These are phyloP conservation scores for Chlamydomonas sp. DNA, from an alignment of 139 green algal genomes.

Conservation along the genomic window DNA sequence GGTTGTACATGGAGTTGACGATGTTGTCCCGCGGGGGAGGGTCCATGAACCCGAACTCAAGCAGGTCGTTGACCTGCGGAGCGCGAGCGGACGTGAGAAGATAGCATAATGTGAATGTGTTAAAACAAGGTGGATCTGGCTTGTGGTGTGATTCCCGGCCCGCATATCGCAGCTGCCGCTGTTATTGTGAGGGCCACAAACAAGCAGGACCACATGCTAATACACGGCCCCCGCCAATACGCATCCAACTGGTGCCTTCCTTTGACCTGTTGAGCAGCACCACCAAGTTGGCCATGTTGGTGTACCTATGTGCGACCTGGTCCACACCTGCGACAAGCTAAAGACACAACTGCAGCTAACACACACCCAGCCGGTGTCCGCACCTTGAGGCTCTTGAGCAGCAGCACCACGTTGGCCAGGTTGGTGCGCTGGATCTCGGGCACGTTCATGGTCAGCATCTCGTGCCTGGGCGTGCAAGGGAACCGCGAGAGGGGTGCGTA, in stretches of 20 bases:
- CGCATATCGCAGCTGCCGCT: no score
- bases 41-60: constrained; percentile 99
- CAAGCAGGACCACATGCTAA: no score
- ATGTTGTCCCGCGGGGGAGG: constrained; percentile 93
- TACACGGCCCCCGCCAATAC: no score
- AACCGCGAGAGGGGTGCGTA: background rate
- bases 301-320: background rate
- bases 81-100: background rate
- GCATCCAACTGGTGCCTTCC: no score
- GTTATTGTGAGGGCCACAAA: no score
- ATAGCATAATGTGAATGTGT: background rate
- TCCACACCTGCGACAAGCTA: no score
- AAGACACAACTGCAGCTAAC: no score
- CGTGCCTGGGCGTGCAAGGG: constrained; percentile 46
- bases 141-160: no score
- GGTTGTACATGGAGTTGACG: constrained; percentile 96
- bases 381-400: constrained; percentile 61
- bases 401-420: constrained; percentile 97
- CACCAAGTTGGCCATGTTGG: background rate
- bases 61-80: constrained; percentile 89
- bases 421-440: constrained; percentile 99
- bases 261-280: background rate
- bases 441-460: constrained; percentile 85
- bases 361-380: background rate
- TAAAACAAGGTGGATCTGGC: no score